These are phyloP conservation scores for Dalechampia spathulata DNA, from an alignment of 441 rosid genomes.

Conservation along the genomic window DNA sequence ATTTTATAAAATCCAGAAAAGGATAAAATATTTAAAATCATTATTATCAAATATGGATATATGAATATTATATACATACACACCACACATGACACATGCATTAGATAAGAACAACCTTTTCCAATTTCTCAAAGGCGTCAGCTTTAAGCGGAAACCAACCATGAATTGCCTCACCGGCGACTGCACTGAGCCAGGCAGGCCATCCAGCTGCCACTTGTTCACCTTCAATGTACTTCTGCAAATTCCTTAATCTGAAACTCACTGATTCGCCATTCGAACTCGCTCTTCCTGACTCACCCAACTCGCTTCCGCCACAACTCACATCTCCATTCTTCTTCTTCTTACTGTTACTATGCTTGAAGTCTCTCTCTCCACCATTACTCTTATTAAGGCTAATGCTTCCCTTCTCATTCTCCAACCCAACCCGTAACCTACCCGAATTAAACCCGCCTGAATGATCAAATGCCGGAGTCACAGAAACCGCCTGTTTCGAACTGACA, in stretches of 20 bases:
- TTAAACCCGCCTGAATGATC: slow-evolving; percentile 54
- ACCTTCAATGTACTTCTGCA: slow-evolving; percentile 67
- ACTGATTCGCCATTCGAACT: slow-evolving; percentile 59
- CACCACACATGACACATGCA: not conserved
- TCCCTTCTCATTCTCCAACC: slow-evolving; percentile 29
- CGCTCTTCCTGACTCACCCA: slow-evolving; percentile 67
- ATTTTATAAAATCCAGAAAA: not conserved
- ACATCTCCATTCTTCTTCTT: slow-evolving; percentile 14
- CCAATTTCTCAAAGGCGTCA: slow-evolving; percentile 79
- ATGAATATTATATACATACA: not conserved
- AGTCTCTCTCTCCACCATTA: not conserved
- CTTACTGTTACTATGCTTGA: not conserved
- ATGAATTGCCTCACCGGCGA: slow-evolving; percentile 88
- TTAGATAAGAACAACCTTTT: slow-evolving; percentile 43
- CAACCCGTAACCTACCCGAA: slow-evolving; percentile 34
- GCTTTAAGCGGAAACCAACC: slow-evolving; percentile 90
- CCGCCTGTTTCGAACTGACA: slow-evolving; percentile 87
- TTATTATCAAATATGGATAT: too few species aligned
- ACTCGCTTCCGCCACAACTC: slow-evolving; percentile 44
- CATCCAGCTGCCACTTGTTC: slow-evolving; percentile 97
- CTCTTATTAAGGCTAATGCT: slow-evolving; percentile 20
- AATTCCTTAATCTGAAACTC: slow-evolving; percentile 69
- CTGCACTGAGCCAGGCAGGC: slow-evolving; percentile 96
- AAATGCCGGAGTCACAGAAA: slow-evolving; percentile 72
- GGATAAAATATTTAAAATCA: too few species aligned